phyloP scores from a whole-genome alignment of 306 rosid genomes.

The Citrullus amarus region DNA sequence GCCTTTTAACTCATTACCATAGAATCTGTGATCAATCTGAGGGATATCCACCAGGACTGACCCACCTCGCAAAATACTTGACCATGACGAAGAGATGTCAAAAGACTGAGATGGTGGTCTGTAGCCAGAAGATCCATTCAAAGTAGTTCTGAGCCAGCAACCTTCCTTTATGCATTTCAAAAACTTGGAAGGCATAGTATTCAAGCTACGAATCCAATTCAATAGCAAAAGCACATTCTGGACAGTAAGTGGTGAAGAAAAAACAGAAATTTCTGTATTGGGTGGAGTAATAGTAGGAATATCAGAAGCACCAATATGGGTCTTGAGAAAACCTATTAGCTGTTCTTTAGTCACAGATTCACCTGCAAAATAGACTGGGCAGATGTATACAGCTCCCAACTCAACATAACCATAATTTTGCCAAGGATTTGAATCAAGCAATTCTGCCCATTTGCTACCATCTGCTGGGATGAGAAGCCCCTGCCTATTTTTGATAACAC shows the following conservation, averaged over 20 bases:
- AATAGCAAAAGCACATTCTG: slow-evolving; percentile 48
- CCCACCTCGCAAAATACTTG: slow-evolving; percentile 36
- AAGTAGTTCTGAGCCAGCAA: slow-evolving; percentile 44
- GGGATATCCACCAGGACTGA: slow-evolving; percentile 60
- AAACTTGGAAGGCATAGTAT: slow-evolving; percentile 22
- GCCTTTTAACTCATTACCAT: slow-evolving; percentile 27
- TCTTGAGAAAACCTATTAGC: slow-evolving; percentile 30
- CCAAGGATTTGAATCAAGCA: slow-evolving; percentile 58
- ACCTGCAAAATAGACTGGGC: slow-evolving; percentile 20
- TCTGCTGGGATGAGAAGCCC: slow-evolving; percentile 57
- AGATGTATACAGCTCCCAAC: slow-evolving; percentile 39
- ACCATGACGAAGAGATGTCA: slow-evolving; percentile 32
- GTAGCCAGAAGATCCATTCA: slow-evolving; percentile 18
- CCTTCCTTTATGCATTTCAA: slow-evolving; percentile 46
- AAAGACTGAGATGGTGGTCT: slow-evolving; percentile 58
- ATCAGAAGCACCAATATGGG: slow-evolving; percentile 34
- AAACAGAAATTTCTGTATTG: slow-evolving; percentile 28
- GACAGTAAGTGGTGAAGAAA: slow-evolving; percentile 36
- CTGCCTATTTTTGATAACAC: not conserved
- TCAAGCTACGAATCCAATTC: slow-evolving; percentile 43
- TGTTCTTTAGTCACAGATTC: not conserved
- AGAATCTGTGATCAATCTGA: slow-evolving; percentile 38
- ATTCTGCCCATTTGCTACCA: slow-evolving; percentile 51
- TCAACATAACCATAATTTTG: slow-evolving; percentile 35
- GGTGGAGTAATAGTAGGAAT: slow-evolving; percentile 58